phyloP scores from a whole-genome alignment of 2,329 filamentous ascomycete genomes.

The Fusarium liriodendri region DNA sequence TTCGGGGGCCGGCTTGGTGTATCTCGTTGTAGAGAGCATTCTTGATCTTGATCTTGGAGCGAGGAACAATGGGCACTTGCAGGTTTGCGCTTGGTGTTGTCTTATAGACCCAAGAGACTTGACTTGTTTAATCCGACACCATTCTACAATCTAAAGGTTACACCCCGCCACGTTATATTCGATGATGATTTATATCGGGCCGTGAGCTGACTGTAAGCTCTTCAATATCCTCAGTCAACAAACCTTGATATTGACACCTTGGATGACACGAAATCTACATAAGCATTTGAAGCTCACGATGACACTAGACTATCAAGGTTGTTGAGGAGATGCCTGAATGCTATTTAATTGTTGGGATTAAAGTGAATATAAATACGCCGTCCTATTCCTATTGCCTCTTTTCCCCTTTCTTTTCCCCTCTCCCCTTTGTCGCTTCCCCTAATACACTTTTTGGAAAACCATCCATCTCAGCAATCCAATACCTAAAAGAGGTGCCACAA shows the following conservation, averaged over 20 bases:
- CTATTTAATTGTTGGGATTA: background rate
- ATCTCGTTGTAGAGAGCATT: constrained; percentile 22
- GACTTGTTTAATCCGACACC: constrained; percentile 18
- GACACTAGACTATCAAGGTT: background rate
- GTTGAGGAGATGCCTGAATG: background rate
- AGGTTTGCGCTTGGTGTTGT: constrained; percentile 30
- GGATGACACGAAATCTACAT: background rate
- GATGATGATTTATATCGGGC: background rate
- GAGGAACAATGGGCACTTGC: constrained; percentile 26
- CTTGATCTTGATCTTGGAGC: constrained; percentile 22
- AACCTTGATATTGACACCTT: background rate
- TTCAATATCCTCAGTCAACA: background rate
- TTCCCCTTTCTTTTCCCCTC: background rate
- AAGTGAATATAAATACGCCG: background rate
- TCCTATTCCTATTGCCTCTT: background rate
- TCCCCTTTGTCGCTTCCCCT: background rate
- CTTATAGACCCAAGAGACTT: constrained; percentile 23
- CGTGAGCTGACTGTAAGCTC: background rate
- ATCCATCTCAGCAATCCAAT: background rate
- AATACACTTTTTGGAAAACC: background rate
- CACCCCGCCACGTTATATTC: background rate
- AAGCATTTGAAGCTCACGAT: background rate
- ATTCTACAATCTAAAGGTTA: background rate
- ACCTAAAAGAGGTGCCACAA: background rate
- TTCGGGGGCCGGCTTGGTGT: constrained; percentile 28